phyloP scores from a whole-genome alignment of 768 basidiomycete genomes.

The Kwoniella bestiolae region DNA sequence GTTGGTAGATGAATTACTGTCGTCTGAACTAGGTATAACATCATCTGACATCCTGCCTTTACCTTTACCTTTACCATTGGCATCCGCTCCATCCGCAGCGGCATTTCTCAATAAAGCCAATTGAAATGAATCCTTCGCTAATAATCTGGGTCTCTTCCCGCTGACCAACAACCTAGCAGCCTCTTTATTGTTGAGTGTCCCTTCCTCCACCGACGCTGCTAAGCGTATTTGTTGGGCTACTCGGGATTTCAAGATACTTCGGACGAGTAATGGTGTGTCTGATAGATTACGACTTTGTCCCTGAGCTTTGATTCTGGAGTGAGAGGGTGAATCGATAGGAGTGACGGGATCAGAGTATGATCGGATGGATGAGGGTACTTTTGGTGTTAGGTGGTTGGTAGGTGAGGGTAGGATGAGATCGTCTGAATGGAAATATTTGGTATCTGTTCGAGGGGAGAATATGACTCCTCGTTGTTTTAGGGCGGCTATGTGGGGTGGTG shows the following conservation, averaged over 20 bases:
- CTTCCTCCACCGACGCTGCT: constrained; percentile 50
- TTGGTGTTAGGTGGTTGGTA: constrained; percentile 1
- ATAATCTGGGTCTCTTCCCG: constrained; percentile 42
- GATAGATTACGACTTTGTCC: constrained; percentile 24
- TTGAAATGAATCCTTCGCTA: constrained; percentile 48
- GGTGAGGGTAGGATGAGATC: constrained; percentile 40
- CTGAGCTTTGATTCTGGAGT: constrained; percentile 13
- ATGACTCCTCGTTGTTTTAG: constrained; percentile 30
- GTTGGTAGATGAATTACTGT: constrained; percentile 26
- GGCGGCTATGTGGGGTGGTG: background rate
- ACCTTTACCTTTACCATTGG: constrained; percentile 22
- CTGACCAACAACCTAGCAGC: constrained; percentile 42
- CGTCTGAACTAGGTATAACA: constrained; percentile 43
- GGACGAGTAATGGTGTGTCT: constrained; percentile 14
- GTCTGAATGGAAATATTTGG: constrained; percentile 39
- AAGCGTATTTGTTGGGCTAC: constrained; percentile 39
- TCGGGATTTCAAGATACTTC: constrained; percentile 39
- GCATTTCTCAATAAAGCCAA: constrained; percentile 36
- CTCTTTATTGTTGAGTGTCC: constrained; percentile 53
- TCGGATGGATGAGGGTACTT: constrained; percentile 36
- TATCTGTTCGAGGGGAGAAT: constrained; percentile 36
- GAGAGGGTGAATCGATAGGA: constrained; percentile 14
- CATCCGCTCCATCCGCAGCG: constrained; percentile 17
- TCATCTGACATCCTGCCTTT: constrained; percentile 30
- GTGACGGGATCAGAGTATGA: constrained; percentile 34